These are phyloP conservation scores for Dacryopinax primogenitus DNA, from an alignment of 768 basidiomycete genomes.

Conservation along the genomic window DNA sequence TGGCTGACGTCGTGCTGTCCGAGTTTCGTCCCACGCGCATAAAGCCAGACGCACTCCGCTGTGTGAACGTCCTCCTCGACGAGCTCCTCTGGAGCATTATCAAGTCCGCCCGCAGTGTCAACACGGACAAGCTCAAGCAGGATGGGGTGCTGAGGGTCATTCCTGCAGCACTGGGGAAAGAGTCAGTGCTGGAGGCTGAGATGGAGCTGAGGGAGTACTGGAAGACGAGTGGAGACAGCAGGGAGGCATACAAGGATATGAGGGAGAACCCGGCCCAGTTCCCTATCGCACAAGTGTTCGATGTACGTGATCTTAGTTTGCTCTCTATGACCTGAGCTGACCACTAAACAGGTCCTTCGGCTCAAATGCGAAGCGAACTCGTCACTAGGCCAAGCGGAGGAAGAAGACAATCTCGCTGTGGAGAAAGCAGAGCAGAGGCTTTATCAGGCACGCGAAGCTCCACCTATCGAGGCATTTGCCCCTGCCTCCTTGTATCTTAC, in stretches of 20 bases:
- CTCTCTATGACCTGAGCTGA: conserved; percentile 16
- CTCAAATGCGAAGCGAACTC: conserved; percentile 85
- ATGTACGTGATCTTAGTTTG: conserved; percentile 18
- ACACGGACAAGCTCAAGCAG: conserved; percentile 59
- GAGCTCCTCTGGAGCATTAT: conserved; percentile 70
- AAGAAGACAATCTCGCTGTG: conserved; percentile 38
- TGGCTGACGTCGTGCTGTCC: conserved; percentile 82
- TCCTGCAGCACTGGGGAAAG: conserved; percentile 75
- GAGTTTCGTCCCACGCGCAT: conserved; percentile 87
- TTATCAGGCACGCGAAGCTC: conserved; percentile 19
- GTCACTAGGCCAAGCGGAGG: conserved; percentile 66
- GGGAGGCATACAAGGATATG: conserved; percentile 8
- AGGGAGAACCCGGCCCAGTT: background rate
- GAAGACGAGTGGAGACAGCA: conserved; percentile 43
- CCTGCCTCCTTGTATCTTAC: conserved; percentile 84
- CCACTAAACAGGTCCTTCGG: conserved; percentile 46
- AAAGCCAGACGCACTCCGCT: conserved; percentile 58
- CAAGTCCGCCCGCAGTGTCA: conserved; percentile 49
- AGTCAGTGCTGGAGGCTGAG: conserved; percentile 85
- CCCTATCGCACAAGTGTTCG: conserved; percentile 15
- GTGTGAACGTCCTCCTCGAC: conserved; percentile 71
- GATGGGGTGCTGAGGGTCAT: conserved; percentile 52
- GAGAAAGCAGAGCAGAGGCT: conserved; percentile 2
- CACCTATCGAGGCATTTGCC: conserved; percentile 45
- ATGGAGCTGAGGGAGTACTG: conserved; percentile 82